A percentile compares a stretch with the other conserved stretches of the same genome.
These are phyloP conservation scores for Pseudogymnoascus sp. DNA, from an alignment of 2,329 filamentous ascomycete genomes.

Conservation along the genomic window DNA sequence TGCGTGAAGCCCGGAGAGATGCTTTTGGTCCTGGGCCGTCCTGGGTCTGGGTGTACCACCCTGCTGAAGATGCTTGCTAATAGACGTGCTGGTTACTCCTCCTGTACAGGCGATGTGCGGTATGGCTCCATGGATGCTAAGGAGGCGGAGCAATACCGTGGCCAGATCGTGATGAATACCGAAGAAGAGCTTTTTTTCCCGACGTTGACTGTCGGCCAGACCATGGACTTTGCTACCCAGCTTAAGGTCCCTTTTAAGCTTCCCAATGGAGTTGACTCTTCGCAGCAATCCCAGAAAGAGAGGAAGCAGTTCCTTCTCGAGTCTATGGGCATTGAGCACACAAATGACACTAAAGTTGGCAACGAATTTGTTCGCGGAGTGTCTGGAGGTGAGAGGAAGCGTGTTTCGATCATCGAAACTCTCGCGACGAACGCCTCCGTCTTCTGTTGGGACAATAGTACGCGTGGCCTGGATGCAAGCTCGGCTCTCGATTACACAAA, in stretches of 20 bases:
- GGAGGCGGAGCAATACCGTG: slow-evolving; percentile 41
- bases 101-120: slow-evolving; percentile 50
- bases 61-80: slow-evolving; percentile 65
- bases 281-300: not conserved
- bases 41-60: slow-evolving; percentile 64
- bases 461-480: slow-evolving; percentile 63
- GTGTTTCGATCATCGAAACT: slow-evolving; percentile 57
- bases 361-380: slow-evolving; percentile 55
- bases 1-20: slow-evolving; percentile 68
- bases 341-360: slow-evolving; percentile 55
- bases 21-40: slow-evolving; percentile 61
- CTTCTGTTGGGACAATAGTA: slow-evolving; percentile 69
- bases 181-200: slow-evolving; percentile 47
- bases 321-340: slow-evolving; percentile 52
- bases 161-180: slow-evolving; percentile 51
- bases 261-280: not conserved
- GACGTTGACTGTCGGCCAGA: slow-evolving; percentile 44
- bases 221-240: slow-evolving; percentile 47
- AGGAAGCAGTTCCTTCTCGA: not conserved
- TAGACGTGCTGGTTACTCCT: slow-evolving; percentile 50
- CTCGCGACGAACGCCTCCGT: slow-evolving; percentile 56
- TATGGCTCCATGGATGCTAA: slow-evolving; percentile 42
- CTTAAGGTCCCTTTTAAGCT: slow-evolving; percentile 39
- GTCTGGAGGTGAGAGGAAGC: slow-evolving; percentile 58
- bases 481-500: slow-evolving; percentile 68